Conservation (phyloP, 2,329 filamentous ascomycete species). For the Cercospora sp. region DNA sequence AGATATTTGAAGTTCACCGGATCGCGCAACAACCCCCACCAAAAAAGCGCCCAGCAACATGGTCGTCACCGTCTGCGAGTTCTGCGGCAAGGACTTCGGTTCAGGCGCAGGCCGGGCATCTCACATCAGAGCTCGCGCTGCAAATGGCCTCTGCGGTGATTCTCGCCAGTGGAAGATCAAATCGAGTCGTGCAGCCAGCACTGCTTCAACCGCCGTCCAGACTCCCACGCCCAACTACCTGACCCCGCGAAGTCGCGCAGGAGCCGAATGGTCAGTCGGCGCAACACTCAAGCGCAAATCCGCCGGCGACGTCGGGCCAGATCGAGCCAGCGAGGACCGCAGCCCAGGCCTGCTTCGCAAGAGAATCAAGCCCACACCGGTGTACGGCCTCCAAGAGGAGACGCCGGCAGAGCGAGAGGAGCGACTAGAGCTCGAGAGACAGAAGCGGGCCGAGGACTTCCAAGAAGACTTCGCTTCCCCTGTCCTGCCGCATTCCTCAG, state of each 20-base stretch:
- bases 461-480: not conserved
- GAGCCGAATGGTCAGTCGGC: not conserved
- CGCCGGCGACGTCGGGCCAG: not conserved
- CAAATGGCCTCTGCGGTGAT: conserved; percentile 6
- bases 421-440: not conserved
- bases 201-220: not conserved
- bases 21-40: no score
- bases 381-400: not conserved
- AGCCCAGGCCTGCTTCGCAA: not conserved
- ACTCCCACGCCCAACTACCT: not conserved
- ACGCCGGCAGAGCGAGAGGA: not conserved
- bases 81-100: not conserved
- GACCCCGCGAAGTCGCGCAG: not conserved
- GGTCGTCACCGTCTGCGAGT: conserved; percentile 1
- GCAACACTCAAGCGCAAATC: not conserved
- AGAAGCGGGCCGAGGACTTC: not conserved
- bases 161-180: not conserved
- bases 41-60: no score
- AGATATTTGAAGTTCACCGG: no score
- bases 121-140: conserved; percentile 6
- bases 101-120: conserved; percentile 6
- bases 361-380: not conserved
- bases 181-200: not conserved
- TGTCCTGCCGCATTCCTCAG: not conserved
- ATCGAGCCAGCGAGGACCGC: not conserved